phyloP scores from a whole-genome alignment of 139 green algal genomes.

The Auxenochlorella pyrenoidosa region DNA sequence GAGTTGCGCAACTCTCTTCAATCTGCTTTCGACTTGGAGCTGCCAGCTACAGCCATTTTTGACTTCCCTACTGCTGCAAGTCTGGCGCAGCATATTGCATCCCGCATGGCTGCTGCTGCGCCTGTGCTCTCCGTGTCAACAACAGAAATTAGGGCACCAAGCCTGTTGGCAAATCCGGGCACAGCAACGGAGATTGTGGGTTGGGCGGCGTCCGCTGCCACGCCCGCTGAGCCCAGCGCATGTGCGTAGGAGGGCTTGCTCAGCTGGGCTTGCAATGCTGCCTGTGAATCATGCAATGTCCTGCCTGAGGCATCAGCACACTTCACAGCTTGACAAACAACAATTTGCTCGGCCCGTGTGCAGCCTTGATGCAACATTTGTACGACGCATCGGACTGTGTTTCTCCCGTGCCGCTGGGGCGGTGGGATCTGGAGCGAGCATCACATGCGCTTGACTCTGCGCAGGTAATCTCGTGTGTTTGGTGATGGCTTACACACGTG shows the following conservation, averaged over 20 bases:
- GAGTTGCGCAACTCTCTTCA: slow-evolving; percentile 50
- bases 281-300: neutral
- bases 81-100: slow-evolving; percentile 45
- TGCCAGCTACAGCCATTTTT: slow-evolving; percentile 63
- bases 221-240: neutral
- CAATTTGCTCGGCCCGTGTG: neutral
- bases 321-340: no score
- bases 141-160: neutral
- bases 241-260: neutral
- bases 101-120: neutral
- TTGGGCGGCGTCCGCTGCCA: neutral
- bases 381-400: neutral
- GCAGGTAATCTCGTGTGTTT: neutral
- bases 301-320: no score
- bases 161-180: neutral
- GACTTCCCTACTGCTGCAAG: slow-evolving; percentile 65
- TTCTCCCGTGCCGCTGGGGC: neutral
- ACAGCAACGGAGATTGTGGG: neutral
- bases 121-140: neutral
- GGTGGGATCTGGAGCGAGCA: slow-evolving; percentile 31
- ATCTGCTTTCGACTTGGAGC: slow-evolving; percentile 26
- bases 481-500: no score
- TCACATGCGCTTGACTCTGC: neutral
- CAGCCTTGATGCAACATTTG: neutral
- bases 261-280: neutral